Base-by-base conservation (phyloP, 129 eudicot genomes). In the Artemisia annua region DNA sequence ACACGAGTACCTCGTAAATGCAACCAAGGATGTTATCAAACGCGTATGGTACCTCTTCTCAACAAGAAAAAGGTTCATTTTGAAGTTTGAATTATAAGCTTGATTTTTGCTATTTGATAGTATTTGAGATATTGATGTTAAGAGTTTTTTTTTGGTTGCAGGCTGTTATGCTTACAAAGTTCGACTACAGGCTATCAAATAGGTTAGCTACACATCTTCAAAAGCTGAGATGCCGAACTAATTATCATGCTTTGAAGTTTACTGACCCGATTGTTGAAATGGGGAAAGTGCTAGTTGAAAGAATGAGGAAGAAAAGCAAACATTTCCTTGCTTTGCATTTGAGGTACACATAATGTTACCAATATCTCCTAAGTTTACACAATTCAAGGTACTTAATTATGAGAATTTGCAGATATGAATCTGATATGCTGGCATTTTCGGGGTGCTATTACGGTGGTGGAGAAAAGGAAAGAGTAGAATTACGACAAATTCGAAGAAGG, bases 381-480 rank as follows among this genome's bases (percentile, higher is more conserved):
- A 44, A 2, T 54, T 20, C 3, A 63, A 0, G 9, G 53, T 11
- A 54, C 71, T 20, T 17, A 63, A 51, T 60, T 10, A 13, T 19
- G 3, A 3, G 46, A 30, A 11, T 22, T 16, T 57, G 18, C 71
- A 88, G 96, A 76, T 89, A 66, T 66, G 96, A 89, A 70, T 75
- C 96, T 19, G 96, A 89, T 61, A 89, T 89, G 96, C 87, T 89
- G n/a, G 96, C 96, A 0, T 89, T 89, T 84, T 89, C 96, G 9
- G 96, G 96, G 7, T 89, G 96, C 77, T 82, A 89, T 61, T 89
- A 89, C 26, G 96, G 93, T 4, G 92, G 92, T 15, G 96, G 96
- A 58, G 87, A 85, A 58, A 78, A 83, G 70, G 96, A 87, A 79
- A 81, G 81, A 65, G 66, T 11, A 76, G 96, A 89, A 65, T 77